These are phyloP conservation scores for Discostella stelligeroides DNA, from an alignment of 108 stramenopile genomes.

Conservation along the genomic window DNA sequence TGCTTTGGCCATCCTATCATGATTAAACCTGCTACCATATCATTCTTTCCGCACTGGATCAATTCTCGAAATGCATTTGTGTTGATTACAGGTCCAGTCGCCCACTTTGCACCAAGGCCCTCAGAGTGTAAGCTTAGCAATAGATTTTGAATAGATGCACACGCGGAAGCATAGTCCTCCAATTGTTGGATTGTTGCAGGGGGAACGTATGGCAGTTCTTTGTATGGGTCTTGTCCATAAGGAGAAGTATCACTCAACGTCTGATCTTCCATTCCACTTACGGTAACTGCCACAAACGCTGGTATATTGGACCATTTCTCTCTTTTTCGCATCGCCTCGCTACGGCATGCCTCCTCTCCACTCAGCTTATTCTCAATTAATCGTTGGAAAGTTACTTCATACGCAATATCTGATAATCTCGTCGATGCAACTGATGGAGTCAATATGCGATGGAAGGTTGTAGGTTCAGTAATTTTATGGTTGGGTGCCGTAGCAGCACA, in stretches of 20 bases:
- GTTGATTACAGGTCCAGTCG: slow-evolving; percentile 69
- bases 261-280: slow-evolving; percentile 58
- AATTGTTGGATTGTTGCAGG: slow-evolving; percentile 63
- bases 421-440: slow-evolving; percentile 48
- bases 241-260: background rate
- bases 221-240: slow-evolving; percentile 22
- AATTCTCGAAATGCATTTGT: slow-evolving; percentile 73
- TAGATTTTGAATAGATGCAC: slow-evolving; percentile 76
- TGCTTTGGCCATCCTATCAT: slow-evolving; percentile 74
- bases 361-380: slow-evolving; percentile 31
- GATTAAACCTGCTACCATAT: slow-evolving; percentile 71
- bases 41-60: slow-evolving; percentile 47
- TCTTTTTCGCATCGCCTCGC: slow-evolving; percentile 58
- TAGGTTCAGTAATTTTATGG: slow-evolving; percentile 71
- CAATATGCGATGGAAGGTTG: slow-evolving; percentile 64
- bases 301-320: slow-evolving; percentile 72
- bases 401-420: slow-evolving; percentile 63
- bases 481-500: slow-evolving; percentile 70
- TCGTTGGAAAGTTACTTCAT: slow-evolving; percentile 53
- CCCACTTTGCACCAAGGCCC: slow-evolving; percentile 71
- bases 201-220: slow-evolving; percentile 53
- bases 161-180: slow-evolving; percentile 79
- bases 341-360: slow-evolving; percentile 37
- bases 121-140: slow-evolving; percentile 71
- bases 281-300: slow-evolving; percentile 69